These are phyloP conservation scores for Colletotrichum lini DNA, from an alignment of 2,329 filamentous ascomycete species.

Conservation along the genomic window DNA sequence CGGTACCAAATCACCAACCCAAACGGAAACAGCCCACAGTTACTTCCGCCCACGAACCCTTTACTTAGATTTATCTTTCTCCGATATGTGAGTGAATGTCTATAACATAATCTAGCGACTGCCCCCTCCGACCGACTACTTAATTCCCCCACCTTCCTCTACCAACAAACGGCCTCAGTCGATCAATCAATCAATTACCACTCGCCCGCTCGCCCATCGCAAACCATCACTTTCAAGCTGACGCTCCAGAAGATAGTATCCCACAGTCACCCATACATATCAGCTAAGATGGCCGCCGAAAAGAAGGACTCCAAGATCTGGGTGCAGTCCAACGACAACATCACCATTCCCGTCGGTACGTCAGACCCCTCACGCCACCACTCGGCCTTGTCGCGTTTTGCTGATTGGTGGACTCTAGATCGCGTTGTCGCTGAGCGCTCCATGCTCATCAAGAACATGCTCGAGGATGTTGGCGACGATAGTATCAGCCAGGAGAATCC, in stretches of 20 bases:
- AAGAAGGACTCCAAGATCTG: slow-evolving; percentile 59
- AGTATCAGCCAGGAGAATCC: slow-evolving; percentile 69
- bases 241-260: background rate
- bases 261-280: slow-evolving; percentile 4
- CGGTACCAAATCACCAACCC: background rate
- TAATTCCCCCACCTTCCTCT: slow-evolving; percentile 9
- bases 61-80: background rate
- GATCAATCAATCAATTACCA: slow-evolving; percentile 7
- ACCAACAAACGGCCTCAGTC: background rate
- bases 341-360: slow-evolving; percentile 58
- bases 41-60: background rate
- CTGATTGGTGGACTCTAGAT: slow-evolving; percentile 64
- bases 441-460: slow-evolving; percentile 97
- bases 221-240: slow-evolving; percentile 3
- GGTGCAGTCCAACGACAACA: slow-evolving; percentile 67
- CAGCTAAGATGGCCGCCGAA: slow-evolving; percentile 54
- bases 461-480: slow-evolving; percentile 88
- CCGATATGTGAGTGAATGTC: background rate
- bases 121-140: background rate
- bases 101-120: background rate
- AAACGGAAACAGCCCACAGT: background rate
- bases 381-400: background rate
- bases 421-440: slow-evolving; percentile 91
- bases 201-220: background rate
- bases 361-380: slow-evolving; percentile 40